phyloP scores from a whole-genome alignment of 371 early-diverging fungal genomes.

The Entomophthora muscae region DNA sequence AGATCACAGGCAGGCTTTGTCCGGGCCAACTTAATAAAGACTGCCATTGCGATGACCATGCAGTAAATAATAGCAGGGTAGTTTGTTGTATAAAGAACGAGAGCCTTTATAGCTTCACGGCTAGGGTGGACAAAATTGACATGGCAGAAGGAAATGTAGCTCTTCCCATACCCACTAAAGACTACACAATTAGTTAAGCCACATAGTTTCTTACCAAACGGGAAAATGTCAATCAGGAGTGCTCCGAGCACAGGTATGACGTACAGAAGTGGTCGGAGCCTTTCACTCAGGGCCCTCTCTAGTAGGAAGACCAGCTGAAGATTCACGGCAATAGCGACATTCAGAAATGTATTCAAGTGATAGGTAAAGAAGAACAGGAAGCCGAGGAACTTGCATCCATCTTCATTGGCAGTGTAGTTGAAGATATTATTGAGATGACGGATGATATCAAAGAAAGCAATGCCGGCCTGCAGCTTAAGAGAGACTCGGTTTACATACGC shows the following conservation, averaged over 20 bases:
- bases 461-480: background rate
- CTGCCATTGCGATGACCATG: background rate
- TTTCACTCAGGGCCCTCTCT: background rate
- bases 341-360: background rate
- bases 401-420: background rate
- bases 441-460: background rate
- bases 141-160: background rate
- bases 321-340: background rate
- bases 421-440: background rate
- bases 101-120: background rate
- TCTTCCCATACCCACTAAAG: background rate
- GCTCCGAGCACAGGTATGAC: background rate
- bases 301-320: background rate
- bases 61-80: background rate
- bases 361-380: background rate
- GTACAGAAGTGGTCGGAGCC: background rate
- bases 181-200: background rate
- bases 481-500: background rate
- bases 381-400: background rate
- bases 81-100: background rate
- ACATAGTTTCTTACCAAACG: background rate
- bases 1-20: background rate
- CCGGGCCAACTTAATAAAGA: background rate
- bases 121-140: background rate
- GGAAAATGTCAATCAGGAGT: background rate